Evolutionary conservation across 75 land plant genomes (phyloP), one percentile per base, ranked within the genome.

Genomic region (Selaginella moellendorffii): DNA sequence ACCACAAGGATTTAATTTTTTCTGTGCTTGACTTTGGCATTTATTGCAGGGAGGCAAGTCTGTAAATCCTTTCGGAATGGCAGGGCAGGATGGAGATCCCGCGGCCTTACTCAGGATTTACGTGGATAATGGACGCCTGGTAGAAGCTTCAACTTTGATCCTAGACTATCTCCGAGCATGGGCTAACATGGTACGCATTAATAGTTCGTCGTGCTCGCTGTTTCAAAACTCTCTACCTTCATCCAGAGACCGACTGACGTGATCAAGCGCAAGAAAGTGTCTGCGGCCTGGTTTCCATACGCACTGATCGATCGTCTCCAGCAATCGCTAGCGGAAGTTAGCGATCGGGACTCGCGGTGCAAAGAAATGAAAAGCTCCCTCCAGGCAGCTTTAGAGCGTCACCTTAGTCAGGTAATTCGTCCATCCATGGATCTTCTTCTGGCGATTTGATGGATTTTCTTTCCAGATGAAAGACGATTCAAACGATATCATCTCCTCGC

Each of bases 201-300:
- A 46, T 46, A 18, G 10, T 46, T 18, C 10, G 10, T 10, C 10
- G 51, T 18, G 10, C 14, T 18, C 51, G 18, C 18, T 18, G 18
- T 46, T 46, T 46, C 18, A 46, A 18, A 46, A 46, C 18, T 46
- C 14, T 46, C 10, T 46, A 10, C 51, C 51, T 46, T 46, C 56
- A 26, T 83, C 67, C 90, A 89, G 96, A 77, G 77, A 53, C 87
- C 96, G 24, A 77, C 72, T 8, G 80, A 89, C 56, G 46, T 89
- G 22, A 76, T 89, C 21, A 79, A 74, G 53, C 78, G 99, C 27
- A 95, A 95, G 71, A 78, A 74, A 53, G 76, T 83, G 71, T 89
- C 78, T 65, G 78, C 86, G 0, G 76, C 81, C 10, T 95, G 96
- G 90, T 95, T 95, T 27, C 99, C 99, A n/a, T 86, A 95, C 60